Base-by-base conservation (phyloP, 2,329 filamentous ascomycete species). In the Fusarium algeriense region DNA sequence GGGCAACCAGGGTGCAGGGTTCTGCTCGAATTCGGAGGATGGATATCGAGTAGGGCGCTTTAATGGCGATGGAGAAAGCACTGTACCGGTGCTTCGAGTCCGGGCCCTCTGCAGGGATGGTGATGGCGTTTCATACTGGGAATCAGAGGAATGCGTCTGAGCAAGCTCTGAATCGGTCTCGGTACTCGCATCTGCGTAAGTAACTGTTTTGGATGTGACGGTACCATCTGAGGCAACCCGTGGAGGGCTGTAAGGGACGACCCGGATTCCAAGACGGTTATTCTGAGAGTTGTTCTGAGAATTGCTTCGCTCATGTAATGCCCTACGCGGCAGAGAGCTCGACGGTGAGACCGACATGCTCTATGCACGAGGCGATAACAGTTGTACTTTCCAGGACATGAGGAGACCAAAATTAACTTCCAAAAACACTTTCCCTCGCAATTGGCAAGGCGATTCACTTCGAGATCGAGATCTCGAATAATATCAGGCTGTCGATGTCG, bases 171-270 rank as follows among this genome's bases (percentile, higher is more conserved):
- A 38, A 20, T 77, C 70, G 53, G 74, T 74, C 64, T 75, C 74
- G 40, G 73, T 65, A 43, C 61, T 69, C 37, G 68, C 65, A 62
- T 75, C 74, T 45, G 72, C 70, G 43, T 73, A 74, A 13, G 78
- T 77, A 43, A 69, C 64, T 12, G 75, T 69, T n/a, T 73, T 71
- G 23, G 77, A 75, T 28, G 69, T 66, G 32, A 69, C 34, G 9
- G 79, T 77, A 26, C 67, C 77, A 64, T 79, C 80, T 41, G 78
- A 77, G 59, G 75, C 78, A 52, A 82, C 68, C 41, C 80, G 78
- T 50, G 80, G 79, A 32, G 81, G 81, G 55, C 76, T 81, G 62
- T 83, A 82, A 15, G 81, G 80, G 35, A 83, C 81, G 19, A 82
- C 60, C n/a, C 81, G 79, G 45, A 83, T 81, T 61, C 79, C 77